These are phyloP conservation scores for Globomyces pollinis-pini DNA, from an alignment of 192 early-diverging fungal genomes.

Conservation along the genomic window DNA sequence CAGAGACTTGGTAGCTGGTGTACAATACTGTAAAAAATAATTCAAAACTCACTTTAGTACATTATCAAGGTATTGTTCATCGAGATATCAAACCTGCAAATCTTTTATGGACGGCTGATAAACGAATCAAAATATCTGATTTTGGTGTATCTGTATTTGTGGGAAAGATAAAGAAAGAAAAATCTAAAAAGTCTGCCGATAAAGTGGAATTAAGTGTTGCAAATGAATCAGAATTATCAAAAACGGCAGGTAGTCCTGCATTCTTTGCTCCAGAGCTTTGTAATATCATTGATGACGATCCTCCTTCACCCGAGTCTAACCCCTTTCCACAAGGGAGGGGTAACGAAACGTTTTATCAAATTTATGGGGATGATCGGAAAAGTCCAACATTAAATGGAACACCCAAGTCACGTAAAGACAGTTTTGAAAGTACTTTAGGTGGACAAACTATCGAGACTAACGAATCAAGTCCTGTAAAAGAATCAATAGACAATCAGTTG, in stretches of 20 bases:
- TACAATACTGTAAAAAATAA: conserved; percentile 89
- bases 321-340: too few species aligned
- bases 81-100: conserved; percentile 98
- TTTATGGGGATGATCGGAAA: too few species aligned
- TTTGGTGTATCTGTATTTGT: conserved; percentile 95
- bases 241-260: conserved; percentile 92
- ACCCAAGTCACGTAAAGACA: too few species aligned
- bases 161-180: conserved; percentile 13
- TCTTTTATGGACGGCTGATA: conserved; percentile 66
- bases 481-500: too few species aligned
- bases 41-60: conserved; percentile 50
- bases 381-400: too few species aligned
- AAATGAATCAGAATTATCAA: conserved; percentile 80
- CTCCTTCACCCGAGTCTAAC: background rate
- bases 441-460: background rate
- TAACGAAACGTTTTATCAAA: too few species aligned
- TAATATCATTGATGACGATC: conserved; percentile 48
- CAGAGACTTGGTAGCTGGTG: conserved; percentile 78
- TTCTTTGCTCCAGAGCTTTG: conserved; percentile 99
- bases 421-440: background rate
- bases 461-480: background rate
- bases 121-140: conserved; percentile 91
- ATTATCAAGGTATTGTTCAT: conserved; percentile 92
- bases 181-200: conserved; percentile 3
- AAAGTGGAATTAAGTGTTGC: background rate